These are phyloP conservation scores for Volvox africanus DNA, from an alignment of 139 green algal species.

Conservation along the genomic window DNA sequence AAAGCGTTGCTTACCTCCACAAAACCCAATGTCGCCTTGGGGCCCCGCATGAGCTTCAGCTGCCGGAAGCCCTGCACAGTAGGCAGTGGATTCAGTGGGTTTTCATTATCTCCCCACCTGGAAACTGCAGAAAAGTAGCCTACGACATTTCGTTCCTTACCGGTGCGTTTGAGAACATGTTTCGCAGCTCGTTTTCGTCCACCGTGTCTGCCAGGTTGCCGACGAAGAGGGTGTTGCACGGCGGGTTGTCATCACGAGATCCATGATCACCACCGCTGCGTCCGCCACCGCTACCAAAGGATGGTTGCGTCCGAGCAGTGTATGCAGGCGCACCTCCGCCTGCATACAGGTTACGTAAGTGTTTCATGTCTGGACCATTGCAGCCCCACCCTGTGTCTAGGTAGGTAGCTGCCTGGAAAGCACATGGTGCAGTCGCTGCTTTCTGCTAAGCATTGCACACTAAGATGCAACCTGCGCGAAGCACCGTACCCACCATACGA, in stretches of 20 bases:
- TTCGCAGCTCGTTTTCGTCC: slow-evolving; percentile 80
- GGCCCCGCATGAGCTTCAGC: slow-evolving; percentile 84
- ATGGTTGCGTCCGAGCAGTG: neutral
- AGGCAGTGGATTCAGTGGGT: neutral
- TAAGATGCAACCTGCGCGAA: no score
- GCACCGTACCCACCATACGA: no score
- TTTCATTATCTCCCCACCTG: no score
- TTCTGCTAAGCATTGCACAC: no score
- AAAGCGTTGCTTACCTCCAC: slow-evolving; percentile 67
- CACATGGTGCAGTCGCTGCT: no score
- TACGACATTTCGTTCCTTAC: slow-evolving; percentile 9
- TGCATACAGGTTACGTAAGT: neutral
- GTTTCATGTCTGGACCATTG: no score
- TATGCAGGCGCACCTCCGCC: neutral
- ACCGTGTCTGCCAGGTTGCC: slow-evolving; percentile 80
- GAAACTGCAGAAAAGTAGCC: no score
- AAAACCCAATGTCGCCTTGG: slow-evolving; percentile 80
- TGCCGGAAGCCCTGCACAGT: slow-evolving; percentile 79
- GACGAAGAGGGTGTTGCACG: slow-evolving; percentile 93
- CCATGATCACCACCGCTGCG: neutral
- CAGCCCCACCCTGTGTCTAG: no score
- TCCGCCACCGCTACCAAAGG: neutral
- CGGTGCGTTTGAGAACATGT: slow-evolving; percentile 69
- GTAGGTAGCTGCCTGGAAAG: no score
- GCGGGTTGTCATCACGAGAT: slow-evolving; percentile 82